phyloP scores from a whole-genome alignment of 306 rosid genomes.

The Lablab purpureus region DNA sequence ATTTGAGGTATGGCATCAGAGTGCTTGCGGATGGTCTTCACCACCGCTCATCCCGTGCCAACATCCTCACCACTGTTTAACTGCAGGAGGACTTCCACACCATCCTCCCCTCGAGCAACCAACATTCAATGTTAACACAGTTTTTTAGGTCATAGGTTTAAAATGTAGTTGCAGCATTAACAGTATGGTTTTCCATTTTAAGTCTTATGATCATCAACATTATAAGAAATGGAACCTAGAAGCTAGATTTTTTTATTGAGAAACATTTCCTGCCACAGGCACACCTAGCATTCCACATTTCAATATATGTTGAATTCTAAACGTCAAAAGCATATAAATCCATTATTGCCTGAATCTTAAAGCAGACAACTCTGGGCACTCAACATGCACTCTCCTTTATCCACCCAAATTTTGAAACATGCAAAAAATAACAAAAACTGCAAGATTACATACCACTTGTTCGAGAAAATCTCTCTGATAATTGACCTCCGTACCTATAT shows the following conservation, averaged over 20 bases:
- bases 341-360: slow-evolving; percentile 12
- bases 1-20: too few relatives aligned
- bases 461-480: slow-evolving; percentile 71
- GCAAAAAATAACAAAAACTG: not conserved
- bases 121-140: not conserved
- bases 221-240: slow-evolving; percentile 10
- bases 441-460: slow-evolving; percentile 65
- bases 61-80: not conserved
- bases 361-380: not conserved
- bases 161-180: slow-evolving; percentile 14
- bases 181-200: slow-evolving; percentile 13
- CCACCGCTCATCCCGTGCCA: not conserved
- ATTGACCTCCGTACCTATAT: slow-evolving; percentile 79
- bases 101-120: not conserved
- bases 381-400: not conserved
- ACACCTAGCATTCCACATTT: slow-evolving; percentile 7
- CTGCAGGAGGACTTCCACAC: not conserved
- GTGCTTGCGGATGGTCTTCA: not conserved
- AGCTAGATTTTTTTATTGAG: not conserved
- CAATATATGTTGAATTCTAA: slow-evolving; percentile 20
- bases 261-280: slow-evolving; percentile 34
- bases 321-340: not conserved
- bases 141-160: slow-evolving; percentile 17
- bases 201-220: slow-evolving; percentile 19
- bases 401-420: not conserved